These are phyloP conservation scores for Lablab purpureus DNA, from an alignment of 306 rosid species.

Conservation along the genomic window DNA sequence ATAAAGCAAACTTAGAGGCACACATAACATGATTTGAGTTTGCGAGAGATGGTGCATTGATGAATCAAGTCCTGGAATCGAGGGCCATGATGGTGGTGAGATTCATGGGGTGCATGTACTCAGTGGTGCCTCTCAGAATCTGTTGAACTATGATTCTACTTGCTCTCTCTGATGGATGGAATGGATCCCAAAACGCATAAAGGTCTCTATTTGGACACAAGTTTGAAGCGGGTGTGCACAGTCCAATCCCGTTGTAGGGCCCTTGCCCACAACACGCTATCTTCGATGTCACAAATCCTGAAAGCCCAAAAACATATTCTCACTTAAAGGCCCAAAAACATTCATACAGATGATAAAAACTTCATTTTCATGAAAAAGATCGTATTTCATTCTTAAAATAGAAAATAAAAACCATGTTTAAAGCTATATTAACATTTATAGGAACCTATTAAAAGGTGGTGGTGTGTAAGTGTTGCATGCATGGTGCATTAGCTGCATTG, in stretches of 20 bases:
- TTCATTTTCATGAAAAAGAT: too few species aligned
- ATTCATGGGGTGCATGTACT: conserved; percentile 85
- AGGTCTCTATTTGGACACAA: conserved; percentile 73
- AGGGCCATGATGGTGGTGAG: conserved; percentile 73
- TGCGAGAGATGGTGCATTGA: neutral
- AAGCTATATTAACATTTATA: too few species aligned
- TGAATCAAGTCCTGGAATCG: conserved; percentile 54
- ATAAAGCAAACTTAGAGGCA: neutral
- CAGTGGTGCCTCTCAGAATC: conserved; percentile 60
- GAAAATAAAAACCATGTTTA: too few species aligned
- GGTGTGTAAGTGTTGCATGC: neutral
- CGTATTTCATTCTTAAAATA: too few species aligned
- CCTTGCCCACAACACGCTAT: conserved; percentile 85
- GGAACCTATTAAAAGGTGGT: neutral
- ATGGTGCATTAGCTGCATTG: neutral
- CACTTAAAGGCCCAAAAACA: too few species aligned
- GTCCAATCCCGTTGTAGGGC: conserved; percentile 78
- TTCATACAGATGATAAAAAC: too few species aligned
- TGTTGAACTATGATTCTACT: conserved; percentile 63
- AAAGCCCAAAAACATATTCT: conserved; percentile 38
- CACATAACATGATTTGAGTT: neutral
- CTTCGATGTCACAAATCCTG: conserved; percentile 71
- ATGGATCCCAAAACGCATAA: conserved; percentile 86
- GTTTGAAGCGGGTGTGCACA: conserved; percentile 70
- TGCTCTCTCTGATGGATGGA: conserved; percentile 84